phyloP scores from a whole-genome alignment of 2,329 filamentous ascomycete genomes.

The Xylogone sp. region DNA sequence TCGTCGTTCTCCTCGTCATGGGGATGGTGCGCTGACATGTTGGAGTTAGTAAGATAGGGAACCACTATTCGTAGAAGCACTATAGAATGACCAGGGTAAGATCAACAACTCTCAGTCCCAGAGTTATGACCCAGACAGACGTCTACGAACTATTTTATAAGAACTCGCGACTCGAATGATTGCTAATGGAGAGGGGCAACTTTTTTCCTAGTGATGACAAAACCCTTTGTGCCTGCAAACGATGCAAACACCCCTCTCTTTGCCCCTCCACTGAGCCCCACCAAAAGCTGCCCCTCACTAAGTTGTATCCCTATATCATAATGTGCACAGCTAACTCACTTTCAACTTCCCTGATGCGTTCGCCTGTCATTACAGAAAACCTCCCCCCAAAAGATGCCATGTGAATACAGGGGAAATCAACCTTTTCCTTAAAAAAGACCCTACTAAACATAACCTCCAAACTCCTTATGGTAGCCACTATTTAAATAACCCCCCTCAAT shows the following conservation, averaged over 20 bases:
- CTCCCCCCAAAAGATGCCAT: too few species aligned
- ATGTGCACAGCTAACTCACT: too few species aligned
- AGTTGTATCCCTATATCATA: neutral
- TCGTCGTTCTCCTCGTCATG: conserved; percentile 18
- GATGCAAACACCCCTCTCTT: neutral
- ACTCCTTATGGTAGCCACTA: too few species aligned
- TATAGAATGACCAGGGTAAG: too few species aligned
- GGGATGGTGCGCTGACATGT: neutral
- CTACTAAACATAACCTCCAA: too few species aligned
- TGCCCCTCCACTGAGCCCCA: neutral
- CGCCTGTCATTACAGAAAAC: too few species aligned
- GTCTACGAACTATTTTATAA: neutral
- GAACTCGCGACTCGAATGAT: neutral
- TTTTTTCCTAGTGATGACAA: conserved; percentile 9
- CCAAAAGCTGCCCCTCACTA: neutral
- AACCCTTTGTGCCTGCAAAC: neutral
- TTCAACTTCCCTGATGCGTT: neutral
- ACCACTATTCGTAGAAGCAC: neutral
- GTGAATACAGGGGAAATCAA: too few species aligned
- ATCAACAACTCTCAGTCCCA: neutral
- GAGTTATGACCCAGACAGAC: neutral
- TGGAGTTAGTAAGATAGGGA: neutral
- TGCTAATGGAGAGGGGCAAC: neutral
- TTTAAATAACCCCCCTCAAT: too few species aligned
- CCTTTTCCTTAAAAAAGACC: too few species aligned